Conservation (phyloP, 257 asterid species). For the Nicotiana benthamiana region DNA sequence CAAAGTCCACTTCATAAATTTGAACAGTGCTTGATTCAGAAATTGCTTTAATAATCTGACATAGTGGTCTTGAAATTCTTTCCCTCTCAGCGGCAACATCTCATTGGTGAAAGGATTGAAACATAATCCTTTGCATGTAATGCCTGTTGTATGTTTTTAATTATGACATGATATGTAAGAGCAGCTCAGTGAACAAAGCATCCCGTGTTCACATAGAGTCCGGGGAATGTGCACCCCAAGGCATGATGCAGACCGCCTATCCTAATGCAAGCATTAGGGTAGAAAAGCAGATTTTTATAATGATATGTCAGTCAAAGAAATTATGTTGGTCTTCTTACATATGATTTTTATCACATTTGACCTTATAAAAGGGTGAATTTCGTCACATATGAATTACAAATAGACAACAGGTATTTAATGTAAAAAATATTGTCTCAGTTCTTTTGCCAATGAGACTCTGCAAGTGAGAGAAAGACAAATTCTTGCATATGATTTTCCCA, state of each 20-base stretch:
- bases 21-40: not conserved
- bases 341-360: not conserved
- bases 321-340: not conserved
- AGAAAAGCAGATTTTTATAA: no score
- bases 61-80: not conserved
- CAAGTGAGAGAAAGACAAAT: not conserved
- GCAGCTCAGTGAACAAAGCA: not conserved
- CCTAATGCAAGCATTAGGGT: no score
- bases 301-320: not conserved
- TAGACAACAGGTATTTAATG: not conserved
- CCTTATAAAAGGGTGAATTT: not conserved
- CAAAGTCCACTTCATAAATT: not conserved
- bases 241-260: no score
- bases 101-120: not conserved
- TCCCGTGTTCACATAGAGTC: no score
- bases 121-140: not conserved
- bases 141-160: not conserved
- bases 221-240: no score
- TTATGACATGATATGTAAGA: not conserved
- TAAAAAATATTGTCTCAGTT: not conserved
- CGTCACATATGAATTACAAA: not conserved
- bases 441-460: not conserved
- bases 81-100: not conserved
- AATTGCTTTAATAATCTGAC: not conserved
- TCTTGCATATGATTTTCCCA: not conserved